These are phyloP conservation scores for Lolium multiflorum DNA, from an alignment of 176 grass and related monocot genomes.

Conservation along the genomic window DNA sequence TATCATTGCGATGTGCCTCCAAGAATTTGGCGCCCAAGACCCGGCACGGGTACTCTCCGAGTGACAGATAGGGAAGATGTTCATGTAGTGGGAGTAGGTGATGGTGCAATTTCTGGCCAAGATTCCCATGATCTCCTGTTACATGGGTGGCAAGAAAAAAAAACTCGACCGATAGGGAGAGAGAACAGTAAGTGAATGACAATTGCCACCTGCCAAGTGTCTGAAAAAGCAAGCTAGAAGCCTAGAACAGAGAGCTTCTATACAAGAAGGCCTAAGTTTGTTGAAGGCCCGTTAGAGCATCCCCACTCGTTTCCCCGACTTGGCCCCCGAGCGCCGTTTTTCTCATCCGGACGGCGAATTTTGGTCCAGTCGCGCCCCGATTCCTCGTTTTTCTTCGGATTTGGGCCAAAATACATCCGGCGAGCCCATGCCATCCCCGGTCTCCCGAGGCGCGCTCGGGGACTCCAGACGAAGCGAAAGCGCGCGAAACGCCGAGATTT, in stretches of 20 bases:
- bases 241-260: not conserved
- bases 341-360: no score
- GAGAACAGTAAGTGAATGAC: not conserved
- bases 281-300: no score
- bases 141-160: not conserved
- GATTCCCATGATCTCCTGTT: conserved; percentile 82
- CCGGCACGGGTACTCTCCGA: conserved; percentile 63
- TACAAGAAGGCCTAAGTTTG: not conserved
- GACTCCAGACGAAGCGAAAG: no score
- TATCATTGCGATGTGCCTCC: not conserved
- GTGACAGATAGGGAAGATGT: conserved; percentile 87
- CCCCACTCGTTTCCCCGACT: no score
- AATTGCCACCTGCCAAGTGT: not conserved
- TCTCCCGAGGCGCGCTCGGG: no score
- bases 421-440: no score
- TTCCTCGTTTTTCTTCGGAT: no score
- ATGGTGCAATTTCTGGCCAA: conserved; percentile 80
- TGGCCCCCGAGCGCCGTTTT: no score
- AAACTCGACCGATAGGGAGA: not conserved
- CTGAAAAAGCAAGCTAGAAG: not conserved
- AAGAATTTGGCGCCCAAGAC: conserved; percentile 21
- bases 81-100: conserved; percentile 69
- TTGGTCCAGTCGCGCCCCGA: no score
- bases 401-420: no score
- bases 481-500: no score